Base-by-base conservation (phyloP, 257 asterid genomes). In the Solanum etuberosum region DNA sequence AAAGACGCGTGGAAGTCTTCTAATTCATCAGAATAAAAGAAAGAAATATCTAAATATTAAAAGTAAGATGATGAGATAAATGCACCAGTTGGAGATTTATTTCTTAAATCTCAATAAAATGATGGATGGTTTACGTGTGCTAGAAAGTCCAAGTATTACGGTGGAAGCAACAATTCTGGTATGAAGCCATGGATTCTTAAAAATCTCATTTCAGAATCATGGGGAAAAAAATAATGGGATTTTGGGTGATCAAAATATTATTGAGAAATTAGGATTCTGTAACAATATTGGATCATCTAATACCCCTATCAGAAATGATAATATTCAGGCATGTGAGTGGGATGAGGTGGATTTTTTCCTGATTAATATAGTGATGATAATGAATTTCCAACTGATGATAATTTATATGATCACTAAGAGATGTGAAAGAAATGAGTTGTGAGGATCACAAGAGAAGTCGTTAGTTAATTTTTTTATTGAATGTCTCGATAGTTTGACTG, bases 101-200 rank as follows among this genome's bases (percentile, higher is more conserved):
- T 72, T 82, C 29, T 93, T 73, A 87, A 87, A 70, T 57, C 90
- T 80, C 57, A 89, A n/a, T 86, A 90, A 84, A 92, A 87, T 72
- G 98, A 91, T 51, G 98, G 94, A 25, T 93, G 99, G 99, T 94
- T 91, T 89, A 94, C 92, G 14, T 89, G 81, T 37, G 90, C 86
- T 1, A 94, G 88, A 86, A 96, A 95, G 84, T 83, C 94, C 3
- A 95, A 93, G n/a, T n/a, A n/a, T n/a, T n/a, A n/a, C n/a, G n/a
- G n/a, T n/a, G n/a, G n/a, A n/a, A n/a, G n/a, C n/a, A n/a, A n/a
- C n/a, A n/a, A n/a, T n/a, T n/a, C n/a, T n/a, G n/a, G n/a, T n/a
- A n/a, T n/a, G 87, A 91, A 89, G 85, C 94, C 89, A 86, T 87
- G 88, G 90, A 78, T 14, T 83, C 46, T 93, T 68, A 93, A 88